Evolutionary conservation across 202 grass and related monocot species (phyloP), one percentile per base, ranked within the genome.

Genomic region (Musa balbisiana): DNA sequence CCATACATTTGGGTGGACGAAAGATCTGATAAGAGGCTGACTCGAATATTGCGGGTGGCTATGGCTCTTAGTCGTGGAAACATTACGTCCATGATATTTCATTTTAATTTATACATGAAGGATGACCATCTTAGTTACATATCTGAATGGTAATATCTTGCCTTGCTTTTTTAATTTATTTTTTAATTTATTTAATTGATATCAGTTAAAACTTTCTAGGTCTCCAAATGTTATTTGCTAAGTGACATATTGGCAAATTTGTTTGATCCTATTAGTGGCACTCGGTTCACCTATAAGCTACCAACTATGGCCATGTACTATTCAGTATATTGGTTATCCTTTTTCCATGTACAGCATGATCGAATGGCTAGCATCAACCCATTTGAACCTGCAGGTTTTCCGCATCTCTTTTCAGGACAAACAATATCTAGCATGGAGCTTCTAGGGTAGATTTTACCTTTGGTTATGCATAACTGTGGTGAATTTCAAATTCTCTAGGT

Each of bases 31-130:
- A 91, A 72, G 74, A 87, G 87, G 43, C 87, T 99, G 80, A 73
- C 87, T 65, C 85, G 79, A 80, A 84, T 99, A 79, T 64, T 99
- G 62, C 80, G 89, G 87, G 71, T 90, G 62, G 81, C 91, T 11
- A 92, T 99, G 89, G 81, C 88, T 67, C 76, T 92, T 62, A 93
- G 90, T 70, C 55, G 64, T 77, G 83, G 85, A 86, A 94, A 86
- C 75, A 83, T 92, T 29, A 86, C 82, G 52, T 90, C 81, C 70
- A 86, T 99, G 87, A 92, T 99, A 83, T 94, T 99, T 60, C 95
- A 99, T 85, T 99, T 91, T 80, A 94, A 94, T 81, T 66, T 99
- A 59, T 99, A 82, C 77, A 92, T 99, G 95, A 99, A 92, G 79
- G 95, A 99, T 82, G 91, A 94, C 13, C 95, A 99, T 68, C 83